These are phyloP conservation scores for Yarrowia sp. DNA, from an alignment of 805 yeast species.

Conservation along the genomic window DNA sequence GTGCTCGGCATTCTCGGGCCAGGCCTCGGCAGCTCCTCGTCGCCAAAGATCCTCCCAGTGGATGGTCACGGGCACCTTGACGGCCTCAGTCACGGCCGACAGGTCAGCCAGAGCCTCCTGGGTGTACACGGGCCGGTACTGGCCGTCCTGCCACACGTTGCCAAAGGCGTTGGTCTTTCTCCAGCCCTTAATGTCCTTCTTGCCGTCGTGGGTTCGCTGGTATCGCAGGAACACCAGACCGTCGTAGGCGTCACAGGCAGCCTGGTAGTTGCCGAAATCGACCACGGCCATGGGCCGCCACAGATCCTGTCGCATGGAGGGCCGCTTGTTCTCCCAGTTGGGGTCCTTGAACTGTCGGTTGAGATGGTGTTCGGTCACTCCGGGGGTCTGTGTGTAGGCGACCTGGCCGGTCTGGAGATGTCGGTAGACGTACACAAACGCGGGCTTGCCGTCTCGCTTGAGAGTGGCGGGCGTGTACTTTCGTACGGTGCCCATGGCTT, in stretches of 20 bases:
- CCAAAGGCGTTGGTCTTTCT: slow-evolving; percentile 79
- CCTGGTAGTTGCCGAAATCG: slow-evolving; percentile 63
- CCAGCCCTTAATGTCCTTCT: slow-evolving; percentile 65
- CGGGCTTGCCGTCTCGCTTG: slow-evolving; percentile 48
- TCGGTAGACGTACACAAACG: slow-evolving; percentile 82
- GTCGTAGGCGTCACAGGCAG: slow-evolving; percentile 75
- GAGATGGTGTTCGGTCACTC: slow-evolving; percentile 57
- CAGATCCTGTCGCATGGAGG: slow-evolving; percentile 79
- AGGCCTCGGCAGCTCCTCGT: slow-evolving; percentile 65
- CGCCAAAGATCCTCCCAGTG: slow-evolving; percentile 91
- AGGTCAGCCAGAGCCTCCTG: slow-evolving; percentile 93
- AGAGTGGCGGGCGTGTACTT: slow-evolving; percentile 35
- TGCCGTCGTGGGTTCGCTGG: slow-evolving; percentile 69
- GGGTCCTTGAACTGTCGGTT: slow-evolving; percentile 78
- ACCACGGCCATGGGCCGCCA: slow-evolving; percentile 94
- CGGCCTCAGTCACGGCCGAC: slow-evolving; percentile 69
- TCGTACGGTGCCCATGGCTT: slow-evolving; percentile 39
- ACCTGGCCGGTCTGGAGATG: slow-evolving; percentile 91
- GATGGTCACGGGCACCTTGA: slow-evolving; percentile 56
- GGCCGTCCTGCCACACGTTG: slow-evolving; percentile 84
- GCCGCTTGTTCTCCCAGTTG: slow-evolving; percentile 87
- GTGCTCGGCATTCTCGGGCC: slow-evolving; percentile 37
- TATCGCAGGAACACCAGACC: slow-evolving; percentile 76
- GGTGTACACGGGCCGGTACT: slow-evolving; percentile 86
- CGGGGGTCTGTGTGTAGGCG: slow-evolving; percentile 83